phyloP scores from a whole-genome alignment of 352 stramenopile genomes.

The Elongisporangium prolatum region DNA sequence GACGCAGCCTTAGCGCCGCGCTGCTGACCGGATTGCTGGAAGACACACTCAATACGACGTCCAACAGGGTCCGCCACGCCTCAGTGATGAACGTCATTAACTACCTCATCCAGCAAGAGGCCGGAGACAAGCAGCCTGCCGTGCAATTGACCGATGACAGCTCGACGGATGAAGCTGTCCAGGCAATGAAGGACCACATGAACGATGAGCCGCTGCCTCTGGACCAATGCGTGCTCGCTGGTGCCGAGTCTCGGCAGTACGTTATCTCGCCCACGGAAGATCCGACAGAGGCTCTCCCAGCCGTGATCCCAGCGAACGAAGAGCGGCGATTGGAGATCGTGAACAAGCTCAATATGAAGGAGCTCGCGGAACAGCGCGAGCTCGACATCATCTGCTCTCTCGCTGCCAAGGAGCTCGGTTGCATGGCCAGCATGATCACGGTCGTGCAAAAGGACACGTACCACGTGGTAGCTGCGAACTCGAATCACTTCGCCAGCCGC shows the following conservation, averaged over 20 bases:
- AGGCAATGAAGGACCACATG: not conserved
- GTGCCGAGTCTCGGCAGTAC: constrained; percentile 41
- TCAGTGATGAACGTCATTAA: not conserved
- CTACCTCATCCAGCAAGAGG: not conserved
- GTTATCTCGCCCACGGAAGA: constrained; percentile 23
- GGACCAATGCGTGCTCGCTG: constrained; percentile 38
- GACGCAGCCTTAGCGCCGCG: not conserved
- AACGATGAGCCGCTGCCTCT: constrained; percentile 13
- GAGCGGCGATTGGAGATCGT: constrained; percentile 41
- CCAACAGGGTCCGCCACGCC: not conserved
- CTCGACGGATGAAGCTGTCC: not conserved
- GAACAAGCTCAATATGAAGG: constrained; percentile 31
- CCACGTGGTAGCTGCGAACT: constrained; percentile 32
- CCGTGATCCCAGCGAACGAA: constrained; percentile 39
- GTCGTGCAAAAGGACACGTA: constrained; percentile 33
- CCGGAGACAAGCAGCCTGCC: not conserved
- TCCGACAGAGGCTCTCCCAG: constrained; percentile 16
- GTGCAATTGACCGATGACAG: not conserved
- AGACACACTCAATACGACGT: not conserved
- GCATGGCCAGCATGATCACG: constrained; percentile 32
- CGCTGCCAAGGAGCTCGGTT: constrained; percentile 28
- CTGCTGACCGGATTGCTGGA: not conserved
- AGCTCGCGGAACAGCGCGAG: constrained; percentile 44
- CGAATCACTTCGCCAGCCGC: constrained; percentile 15
- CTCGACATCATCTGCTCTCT: constrained; percentile 53